Base-by-base conservation (phyloP, 495 filamentous ascomycete species). In the Xanthoparmelia taractica region DNA sequence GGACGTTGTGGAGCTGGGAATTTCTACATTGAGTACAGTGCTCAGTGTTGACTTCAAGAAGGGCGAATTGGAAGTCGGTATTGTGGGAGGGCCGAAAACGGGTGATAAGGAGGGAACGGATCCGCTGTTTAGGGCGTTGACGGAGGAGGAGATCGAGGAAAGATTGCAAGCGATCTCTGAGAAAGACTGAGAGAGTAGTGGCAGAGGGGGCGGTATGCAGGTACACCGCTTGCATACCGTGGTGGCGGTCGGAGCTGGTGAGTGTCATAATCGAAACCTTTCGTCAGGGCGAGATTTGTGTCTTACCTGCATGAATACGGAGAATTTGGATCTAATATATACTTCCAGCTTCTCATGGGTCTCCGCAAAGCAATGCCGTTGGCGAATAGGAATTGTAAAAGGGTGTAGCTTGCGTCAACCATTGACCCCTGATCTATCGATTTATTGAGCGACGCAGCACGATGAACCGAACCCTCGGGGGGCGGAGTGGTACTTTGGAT, bases 31-130 rank as follows among this genome's bases (percentile, higher is more conserved):
- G 73, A 96, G 93, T 82, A 94, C 87, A 59, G 92, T 98, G 59
- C 83, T 98, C 60, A 96, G 91, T 73, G 95, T 97, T 69, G 94
- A 98, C 76, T 98, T 98, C 81, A 98, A 98, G 86, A 97, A 97
- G 80, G 87, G 88, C 72, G 94, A 98, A 80, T 85, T 98, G 71
- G 94, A 98, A 79, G 88, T 98, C 72, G 94, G 95, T 68, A 89
- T 98, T 70, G 94, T 96, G 23, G 94, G 94, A 66, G 92, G 89
- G 34, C 89, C 91, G 40, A 78, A 81, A 64, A 73, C 77, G 50
- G 91, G 92, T 70, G 92, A 91, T 70, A 80, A 89, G 76, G 88
- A 93, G 70, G 88, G 89, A 50, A 85, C 84, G 57, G 82, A 89
- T 72, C 74, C 86, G 58, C 81, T 76, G 67, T 98, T 98, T 81